Evolutionary conservation across 306 rosid genomes (phyloP).

Genomic region (Prunus davidiana): DNA sequence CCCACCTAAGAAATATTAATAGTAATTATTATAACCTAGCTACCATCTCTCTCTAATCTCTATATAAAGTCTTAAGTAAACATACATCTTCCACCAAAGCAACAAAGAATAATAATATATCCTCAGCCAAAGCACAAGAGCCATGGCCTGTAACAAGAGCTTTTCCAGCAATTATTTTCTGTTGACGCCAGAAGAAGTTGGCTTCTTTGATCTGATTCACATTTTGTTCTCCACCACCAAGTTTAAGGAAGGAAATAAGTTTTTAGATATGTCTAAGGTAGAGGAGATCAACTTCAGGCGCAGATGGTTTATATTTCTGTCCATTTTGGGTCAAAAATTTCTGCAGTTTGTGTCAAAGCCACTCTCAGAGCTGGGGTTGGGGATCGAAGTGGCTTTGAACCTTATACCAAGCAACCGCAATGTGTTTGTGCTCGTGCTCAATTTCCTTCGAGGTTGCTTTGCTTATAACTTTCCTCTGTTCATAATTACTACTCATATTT

Average conservation of each 20-base stretch:
- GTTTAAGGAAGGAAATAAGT: constrained; percentile 25
- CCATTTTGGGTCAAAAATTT: constrained; percentile 48
- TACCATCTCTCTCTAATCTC: background rate
- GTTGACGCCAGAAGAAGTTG: constrained; percentile 53
- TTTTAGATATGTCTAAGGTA: constrained; percentile 27
- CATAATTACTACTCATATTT: background rate
- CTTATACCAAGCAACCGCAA: constrained; percentile 40
- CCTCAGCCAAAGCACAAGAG: background rate
- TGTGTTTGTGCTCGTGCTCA: constrained; percentile 23
- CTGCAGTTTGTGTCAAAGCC: constrained; percentile 32
- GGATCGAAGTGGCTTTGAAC: constrained; percentile 41
- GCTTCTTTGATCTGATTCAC: constrained; percentile 37
- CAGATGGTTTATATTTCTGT: constrained; percentile 53
- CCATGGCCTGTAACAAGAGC: constrained; percentile 13
- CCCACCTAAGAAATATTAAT: too few relatives aligned
- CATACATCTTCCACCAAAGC: background rate
- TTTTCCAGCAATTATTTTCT: constrained; percentile 43
- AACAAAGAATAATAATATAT: background rate
- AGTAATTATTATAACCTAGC: background rate
- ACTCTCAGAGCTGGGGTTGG: constrained; percentile 36
- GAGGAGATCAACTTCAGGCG: constrained; percentile 27
- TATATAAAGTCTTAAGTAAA: background rate
- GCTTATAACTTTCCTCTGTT: background rate
- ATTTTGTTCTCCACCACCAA: constrained; percentile 35
- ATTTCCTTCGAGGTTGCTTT: constrained; percentile 45